Conservation (phyloP, 202 grass and related monocot genomes). For the Eragrostis tef region DNA sequence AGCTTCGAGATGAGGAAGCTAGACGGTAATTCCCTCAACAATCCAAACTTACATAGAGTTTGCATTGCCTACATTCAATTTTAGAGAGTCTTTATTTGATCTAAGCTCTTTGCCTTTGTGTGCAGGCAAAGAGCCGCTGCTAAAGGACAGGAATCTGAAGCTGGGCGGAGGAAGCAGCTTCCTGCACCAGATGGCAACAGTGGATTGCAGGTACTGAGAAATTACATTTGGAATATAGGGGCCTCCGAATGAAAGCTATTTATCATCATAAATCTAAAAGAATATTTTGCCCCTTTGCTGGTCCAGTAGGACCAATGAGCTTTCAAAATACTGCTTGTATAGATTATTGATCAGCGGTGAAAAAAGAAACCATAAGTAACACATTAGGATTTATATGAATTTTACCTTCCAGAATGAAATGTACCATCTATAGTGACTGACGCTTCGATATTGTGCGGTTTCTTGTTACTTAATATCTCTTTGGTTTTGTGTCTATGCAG, state of each 20-base stretch:
- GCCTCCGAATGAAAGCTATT: constrained; percentile 24
- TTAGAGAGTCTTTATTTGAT: constrained; percentile 30
- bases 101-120: constrained; percentile 41
- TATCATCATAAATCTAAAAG: constrained; percentile 18
- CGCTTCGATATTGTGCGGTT: constrained; percentile 14
- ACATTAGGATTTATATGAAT: constrained; percentile 18
- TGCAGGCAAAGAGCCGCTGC: constrained; percentile 87
- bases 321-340: constrained; percentile 27
- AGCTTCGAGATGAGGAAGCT: constrained; percentile 96
- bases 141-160: constrained; percentile 75
- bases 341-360: neutral
- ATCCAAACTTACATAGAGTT: neutral
- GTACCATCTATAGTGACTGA: constrained; percentile 34
- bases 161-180: constrained; percentile 73
- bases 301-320: constrained; percentile 4
- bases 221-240: constrained; percentile 35
- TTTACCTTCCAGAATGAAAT: constrained; percentile 24
- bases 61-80: constrained; percentile 21
- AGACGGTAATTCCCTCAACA: constrained; percentile 63
- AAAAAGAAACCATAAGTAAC: constrained; percentile 15
- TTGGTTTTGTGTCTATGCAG: constrained; percentile 52
- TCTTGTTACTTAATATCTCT: constrained; percentile 34
- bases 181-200: constrained; percentile 62
- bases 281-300: constrained; percentile 11
- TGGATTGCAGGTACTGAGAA: constrained; percentile 68